Base-by-base conservation (phyloP, 1,284 basidiomycete genomes). In the Leccinum subfulvum region DNA sequence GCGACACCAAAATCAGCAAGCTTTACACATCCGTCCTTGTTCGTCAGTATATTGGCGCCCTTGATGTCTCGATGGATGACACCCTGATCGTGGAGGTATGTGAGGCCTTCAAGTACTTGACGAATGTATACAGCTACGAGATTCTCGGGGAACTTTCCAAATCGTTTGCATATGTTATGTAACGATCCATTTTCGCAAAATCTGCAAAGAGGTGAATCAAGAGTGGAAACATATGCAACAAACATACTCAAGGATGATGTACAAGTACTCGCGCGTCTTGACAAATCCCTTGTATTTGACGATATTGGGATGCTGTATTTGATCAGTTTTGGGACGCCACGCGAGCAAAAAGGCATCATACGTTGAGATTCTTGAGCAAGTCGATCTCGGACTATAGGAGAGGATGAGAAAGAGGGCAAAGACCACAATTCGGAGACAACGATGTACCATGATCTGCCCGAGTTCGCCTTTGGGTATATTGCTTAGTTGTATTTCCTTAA, bases 61-160 rank as follows among this genome's bases (percentile, higher is more conserved):
- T 98, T 98, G 81, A 98, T 98, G 71, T 98, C 96, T n/a, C 96
- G 86, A 76, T 98, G 96, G 68, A 98, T 97, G 62, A 98, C 95
- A 81, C 95, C 96, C 79, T 97, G 94, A 68, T 97, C 95, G 73
- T 98, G 96, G 11, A 98, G 86, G 75, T 98, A 98, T 53, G 95
- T 88, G 21, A 98, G 82, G 1, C 95, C 95, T 72, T 97, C 92
- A 39, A 98, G 83, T 18, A 95, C 90, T 78, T 98, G 97, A 56
- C 91, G 92, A 70, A 98, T 94, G 79, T 98, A 98, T 10, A 98
- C 94, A 1, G 93, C 95, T 51, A 98, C 97, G 37, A 98, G 87
- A 66, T 88, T 92, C 77, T 99, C 97, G 0, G 97, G 97, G 73
- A 98, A 98, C 79, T 98, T 97, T 67, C 97, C 97, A 76, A 98